Percentiles rank a stretch among this genome's conserved stretches.
Evolutionary conservation across 2,329 filamentous ascomycete genomes (phyloP).

Genomic region (Pseudogymnoascus sp.): DNA sequence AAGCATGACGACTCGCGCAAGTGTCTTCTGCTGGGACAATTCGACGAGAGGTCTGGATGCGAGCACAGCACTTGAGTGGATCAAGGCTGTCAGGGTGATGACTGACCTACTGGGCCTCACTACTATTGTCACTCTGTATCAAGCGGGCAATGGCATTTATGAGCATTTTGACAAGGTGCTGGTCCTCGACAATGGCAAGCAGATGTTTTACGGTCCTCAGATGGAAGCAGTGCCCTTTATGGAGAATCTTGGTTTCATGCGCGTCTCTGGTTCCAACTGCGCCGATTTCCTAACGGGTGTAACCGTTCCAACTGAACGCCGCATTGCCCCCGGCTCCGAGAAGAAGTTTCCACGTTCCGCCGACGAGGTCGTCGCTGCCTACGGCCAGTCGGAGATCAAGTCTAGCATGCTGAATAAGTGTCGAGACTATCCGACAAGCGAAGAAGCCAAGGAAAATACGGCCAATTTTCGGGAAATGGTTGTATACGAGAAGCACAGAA

Average conservation of each 20-base stretch:
- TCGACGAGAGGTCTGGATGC: constrained; percentile 59
- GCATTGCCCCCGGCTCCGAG: constrained; percentile 33
- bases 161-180: constrained; percentile 64
- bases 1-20: constrained; percentile 23
- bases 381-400: constrained; percentile 46
- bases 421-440: constrained; percentile 49
- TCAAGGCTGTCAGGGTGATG: constrained; percentile 52
- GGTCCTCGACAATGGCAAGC: constrained; percentile 57
- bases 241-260: constrained; percentile 57
- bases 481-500: constrained; percentile 29
- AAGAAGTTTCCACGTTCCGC: constrained; percentile 39
- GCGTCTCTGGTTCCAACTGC: constrained; percentile 53
- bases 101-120: constrained; percentile 54
- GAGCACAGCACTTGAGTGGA: constrained; percentile 53
- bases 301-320: constrained; percentile 59
- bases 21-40: constrained; percentile 61
- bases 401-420: constrained; percentile 43
- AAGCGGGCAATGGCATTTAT: constrained; percentile 64
- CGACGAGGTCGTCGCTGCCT: constrained; percentile 38
- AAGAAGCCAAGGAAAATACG: constrained; percentile 33
- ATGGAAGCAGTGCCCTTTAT: constrained; percentile 55
- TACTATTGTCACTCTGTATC: constrained; percentile 59
- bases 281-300: constrained; percentile 61
- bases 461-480: constrained; percentile 16
- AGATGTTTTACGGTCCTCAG: constrained; percentile 58